Conservation (phyloP, 2,329 filamentous ascomycete species). For the Tolypocladium endophyticum region DNA sequence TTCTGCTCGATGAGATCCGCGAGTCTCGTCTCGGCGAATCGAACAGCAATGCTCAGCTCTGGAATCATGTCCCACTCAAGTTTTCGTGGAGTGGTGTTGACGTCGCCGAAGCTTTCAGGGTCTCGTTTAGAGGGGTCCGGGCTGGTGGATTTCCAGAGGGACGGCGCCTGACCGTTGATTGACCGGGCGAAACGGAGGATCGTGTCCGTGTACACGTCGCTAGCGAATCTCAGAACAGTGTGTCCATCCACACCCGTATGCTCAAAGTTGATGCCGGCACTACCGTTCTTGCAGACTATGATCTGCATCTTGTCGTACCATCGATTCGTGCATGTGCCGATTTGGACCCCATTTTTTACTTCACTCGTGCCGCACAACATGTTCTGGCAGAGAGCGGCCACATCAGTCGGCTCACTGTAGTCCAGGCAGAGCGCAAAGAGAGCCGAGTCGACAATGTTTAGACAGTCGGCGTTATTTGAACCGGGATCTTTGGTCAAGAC, state of each 20-base stretch:
- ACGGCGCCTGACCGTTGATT: conserved; percentile 89
- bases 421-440: conserved; percentile 89
- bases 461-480: conserved; percentile 90
- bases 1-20: conserved; percentile 95
- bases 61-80: conserved; percentile 96
- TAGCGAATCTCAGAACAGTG: conserved; percentile 91
- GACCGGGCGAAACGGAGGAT: conserved; percentile 90
- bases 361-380: conserved; percentile 96
- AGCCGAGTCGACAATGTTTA: conserved; percentile 91
- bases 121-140: conserved; percentile 90
- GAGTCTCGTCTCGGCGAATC: conserved; percentile 89
- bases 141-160: conserved; percentile 80
- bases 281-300: conserved; percentile 97
- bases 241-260: conserved; percentile 97
- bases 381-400: conserved; percentile 85
- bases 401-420: conserved; percentile 74
- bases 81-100: conserved; percentile 89
- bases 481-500: conserved; percentile 74
- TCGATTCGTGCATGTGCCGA: conserved; percentile 93
- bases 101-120: conserved; percentile 82
- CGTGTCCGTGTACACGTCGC: conserved; percentile 93
- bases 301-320: conserved; percentile 99
- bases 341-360: conserved; percentile 86
- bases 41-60: conserved; percentile 79
- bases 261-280: conserved; percentile 97